Evolutionary conservation across 352 stramenopile species (phyloP).

Genomic region (Pythium graminicola): DNA sequence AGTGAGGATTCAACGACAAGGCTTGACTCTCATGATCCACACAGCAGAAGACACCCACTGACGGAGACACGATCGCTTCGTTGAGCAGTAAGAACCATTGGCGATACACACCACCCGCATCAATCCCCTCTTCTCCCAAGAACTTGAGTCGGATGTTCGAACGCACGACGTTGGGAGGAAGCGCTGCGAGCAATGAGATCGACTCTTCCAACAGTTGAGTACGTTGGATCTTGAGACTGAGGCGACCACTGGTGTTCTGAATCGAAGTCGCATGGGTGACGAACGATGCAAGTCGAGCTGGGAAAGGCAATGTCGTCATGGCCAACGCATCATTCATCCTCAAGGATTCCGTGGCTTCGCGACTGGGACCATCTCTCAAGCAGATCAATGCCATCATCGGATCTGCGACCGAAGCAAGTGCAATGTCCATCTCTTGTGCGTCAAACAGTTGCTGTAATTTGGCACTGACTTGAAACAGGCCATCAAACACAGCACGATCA

Average conservation of each 20-base stretch:
- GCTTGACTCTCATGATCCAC: constrained; percentile 25
- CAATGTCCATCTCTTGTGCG: neutral
- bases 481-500: neutral
- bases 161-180: too few relatives aligned
- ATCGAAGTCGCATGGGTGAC: neutral
- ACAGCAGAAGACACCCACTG: constrained; percentile 22
- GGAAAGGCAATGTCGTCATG: neutral
- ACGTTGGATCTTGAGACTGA: constrained; percentile 1
- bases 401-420: neutral
- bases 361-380: too few relatives aligned
- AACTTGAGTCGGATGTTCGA: constrained; percentile 57
- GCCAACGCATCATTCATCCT: neutral
- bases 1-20: constrained; percentile 28
- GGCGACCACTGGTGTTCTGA: neutral
- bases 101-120: constrained; percentile 57
- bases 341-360: neutral
- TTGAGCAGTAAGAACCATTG: constrained; percentile 59
- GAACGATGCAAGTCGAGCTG: neutral
- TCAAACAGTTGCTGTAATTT: neutral
- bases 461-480: neutral
- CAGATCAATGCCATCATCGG: too few relatives aligned
- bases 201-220: neutral
- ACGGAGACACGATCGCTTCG: constrained; percentile 22
- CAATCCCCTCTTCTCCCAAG: constrained; percentile 43
- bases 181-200: neutral